These are phyloP conservation scores for Colletotrichum musae DNA, from an alignment of 2,329 filamentous ascomycete species.

Conservation along the genomic window DNA sequence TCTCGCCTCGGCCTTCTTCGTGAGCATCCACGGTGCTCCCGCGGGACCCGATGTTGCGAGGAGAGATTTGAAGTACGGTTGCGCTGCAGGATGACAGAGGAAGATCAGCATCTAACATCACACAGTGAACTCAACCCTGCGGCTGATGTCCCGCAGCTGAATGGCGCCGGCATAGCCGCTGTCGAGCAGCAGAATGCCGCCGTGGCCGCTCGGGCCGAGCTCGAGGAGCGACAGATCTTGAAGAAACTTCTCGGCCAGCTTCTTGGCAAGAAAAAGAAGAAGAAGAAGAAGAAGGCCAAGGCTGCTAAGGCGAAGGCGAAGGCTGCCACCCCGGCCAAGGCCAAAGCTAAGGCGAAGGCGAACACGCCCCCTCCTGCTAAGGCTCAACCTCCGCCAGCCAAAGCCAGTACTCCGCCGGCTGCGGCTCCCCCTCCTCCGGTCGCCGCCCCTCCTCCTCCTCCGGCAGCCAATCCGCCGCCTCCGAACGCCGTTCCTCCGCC, in stretches of 20 bases:
- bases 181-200: slow-evolving; percentile 28
- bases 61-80: slow-evolving; percentile 7
- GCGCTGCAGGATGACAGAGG: neutral
- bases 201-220: slow-evolving; percentile 7
- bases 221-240: slow-evolving; percentile 13
- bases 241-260: slow-evolving; percentile 3
- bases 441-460: neutral
- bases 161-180: slow-evolving; percentile 2
- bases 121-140: slow-evolving; percentile 9
- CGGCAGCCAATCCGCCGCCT: neutral
- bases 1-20: slow-evolving; percentile 36
- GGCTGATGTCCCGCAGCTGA: slow-evolving; percentile 21
- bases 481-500: neutral
- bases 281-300: slow-evolving; percentile 21
- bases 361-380: neutral
- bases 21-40: slow-evolving; percentile 38
- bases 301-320: neutral
- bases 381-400: slow-evolving; percentile 2
- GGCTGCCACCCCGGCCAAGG: slow-evolving; percentile 6
- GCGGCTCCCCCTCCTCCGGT: neutral
- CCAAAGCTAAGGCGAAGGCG: neutral
- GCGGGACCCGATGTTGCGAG: slow-evolving; percentile 14
- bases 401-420: neutral
- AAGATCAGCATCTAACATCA: neutral
- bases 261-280: slow-evolving; percentile 2